Evolutionary conservation across 306 rosid genomes (phyloP).

Genomic region (Vigna hirtella): DNA sequence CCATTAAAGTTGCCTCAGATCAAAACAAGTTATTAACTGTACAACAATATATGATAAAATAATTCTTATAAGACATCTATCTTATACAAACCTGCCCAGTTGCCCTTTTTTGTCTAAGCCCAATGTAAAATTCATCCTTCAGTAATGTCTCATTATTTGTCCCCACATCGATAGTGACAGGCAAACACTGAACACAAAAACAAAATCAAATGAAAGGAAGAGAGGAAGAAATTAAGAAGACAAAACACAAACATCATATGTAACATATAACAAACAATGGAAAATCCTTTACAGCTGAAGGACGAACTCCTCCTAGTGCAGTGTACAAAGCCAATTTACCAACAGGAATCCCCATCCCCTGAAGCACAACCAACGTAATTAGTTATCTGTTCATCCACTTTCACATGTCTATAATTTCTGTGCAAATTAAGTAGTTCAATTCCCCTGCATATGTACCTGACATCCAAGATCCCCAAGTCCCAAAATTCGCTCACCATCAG

Average conservation of each 20-base stretch:
- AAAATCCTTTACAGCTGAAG: conserved; percentile 78
- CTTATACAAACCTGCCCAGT: conserved; percentile 85
- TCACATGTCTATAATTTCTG: conserved; percentile 19
- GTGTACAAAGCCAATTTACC: conserved; percentile 92
- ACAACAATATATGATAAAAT: neutral
- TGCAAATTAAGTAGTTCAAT: conserved; percentile 38
- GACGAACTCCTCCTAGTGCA: conserved; percentile 97
- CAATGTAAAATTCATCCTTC: conserved; percentile 91
- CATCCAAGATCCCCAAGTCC: conserved; percentile 99
- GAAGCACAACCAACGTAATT: conserved; percentile 47
- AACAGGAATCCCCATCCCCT: conserved; percentile 99
- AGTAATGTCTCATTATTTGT: conserved; percentile 90
- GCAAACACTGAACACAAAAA: conserved; percentile 78
- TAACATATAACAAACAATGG: neutral
- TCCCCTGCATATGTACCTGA: conserved; percentile 65
- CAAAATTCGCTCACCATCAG: conserved; percentile 94
- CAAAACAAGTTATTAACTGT: conserved; percentile 12
- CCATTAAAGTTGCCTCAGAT: conserved; percentile 40
- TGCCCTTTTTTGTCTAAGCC: conserved; percentile 90
- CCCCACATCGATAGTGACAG: conserved; percentile 93
- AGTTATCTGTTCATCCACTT: conserved; percentile 40
- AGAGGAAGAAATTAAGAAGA: neutral
- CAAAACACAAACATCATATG: neutral
- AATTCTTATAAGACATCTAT: conserved; percentile 37
- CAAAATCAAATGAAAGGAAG: neutral